Evolutionary conservation across 83 land plant genomes (phyloP).

Genomic region (Picea abies): DNA sequence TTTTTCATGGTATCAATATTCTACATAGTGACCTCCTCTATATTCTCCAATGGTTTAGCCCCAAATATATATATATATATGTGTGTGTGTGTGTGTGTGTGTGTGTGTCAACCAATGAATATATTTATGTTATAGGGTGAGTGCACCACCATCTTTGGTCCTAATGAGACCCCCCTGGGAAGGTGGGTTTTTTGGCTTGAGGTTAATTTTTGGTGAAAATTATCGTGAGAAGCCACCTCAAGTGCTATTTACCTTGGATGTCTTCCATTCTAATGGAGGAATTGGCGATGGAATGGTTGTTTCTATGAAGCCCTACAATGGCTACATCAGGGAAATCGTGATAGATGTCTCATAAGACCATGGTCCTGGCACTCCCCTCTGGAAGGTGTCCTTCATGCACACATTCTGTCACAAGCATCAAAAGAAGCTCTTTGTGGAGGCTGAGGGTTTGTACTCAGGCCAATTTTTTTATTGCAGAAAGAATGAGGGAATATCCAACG

Average conservation of each 20-base stretch:
- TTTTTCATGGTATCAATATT: too few relatives aligned
- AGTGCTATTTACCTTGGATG: slow-evolving; percentile 64
- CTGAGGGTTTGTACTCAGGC: slow-evolving; percentile 62
- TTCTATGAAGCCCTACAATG: slow-evolving; percentile 20
- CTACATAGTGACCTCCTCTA: too few relatives aligned
- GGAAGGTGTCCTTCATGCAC: slow-evolving; percentile 54
- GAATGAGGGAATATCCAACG: background rate
- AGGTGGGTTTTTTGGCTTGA: slow-evolving; percentile 52
- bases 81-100: too few relatives aligned
- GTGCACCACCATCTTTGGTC: slow-evolving; percentile 72
- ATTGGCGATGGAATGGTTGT: too few relatives aligned
- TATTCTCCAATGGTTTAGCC: too few relatives aligned
- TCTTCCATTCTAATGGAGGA: slow-evolving; percentile 69
- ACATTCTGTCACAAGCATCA: slow-evolving; percentile 59
- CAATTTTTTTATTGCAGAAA: slow-evolving; percentile 61
- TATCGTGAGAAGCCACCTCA: slow-evolving; percentile 74
- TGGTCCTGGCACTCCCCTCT: slow-evolving; percentile 57
- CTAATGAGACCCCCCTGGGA: slow-evolving; percentile 74
- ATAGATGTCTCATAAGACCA: slow-evolving; percentile 60
- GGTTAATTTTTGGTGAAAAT: slow-evolving; percentile 59
- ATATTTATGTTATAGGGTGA: too few relatives aligned
- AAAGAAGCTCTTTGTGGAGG: slow-evolving; percentile 60
- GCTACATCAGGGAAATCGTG: slow-evolving; percentile 59
- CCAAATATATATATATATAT: too few relatives aligned
- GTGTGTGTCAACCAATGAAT: too few relatives aligned